phyloP scores from a whole-genome alignment of 345 rosid genomes.

The Hibiscus syriacus region DNA sequence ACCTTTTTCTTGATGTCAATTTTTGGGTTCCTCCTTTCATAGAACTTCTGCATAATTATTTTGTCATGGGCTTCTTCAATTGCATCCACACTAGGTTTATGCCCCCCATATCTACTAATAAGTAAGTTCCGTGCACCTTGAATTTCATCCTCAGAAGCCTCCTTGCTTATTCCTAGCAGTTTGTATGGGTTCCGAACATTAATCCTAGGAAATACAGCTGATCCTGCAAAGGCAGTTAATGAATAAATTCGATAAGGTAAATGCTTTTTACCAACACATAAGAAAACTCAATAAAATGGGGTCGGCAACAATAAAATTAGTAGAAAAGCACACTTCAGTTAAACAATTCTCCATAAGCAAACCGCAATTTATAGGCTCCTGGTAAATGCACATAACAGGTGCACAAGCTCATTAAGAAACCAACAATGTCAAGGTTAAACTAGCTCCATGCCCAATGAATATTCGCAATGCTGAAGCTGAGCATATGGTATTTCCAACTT shows the following conservation, averaged over 20 bases:
- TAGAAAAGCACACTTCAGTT: background rate
- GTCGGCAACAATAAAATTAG: background rate
- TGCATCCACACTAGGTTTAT: conserved; percentile 88
- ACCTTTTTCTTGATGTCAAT: conserved; percentile 66
- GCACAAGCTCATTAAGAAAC: conserved; percentile 4
- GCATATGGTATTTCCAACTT: background rate
- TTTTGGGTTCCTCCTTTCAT: conserved; percentile 80
- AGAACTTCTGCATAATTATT: conserved; percentile 88
- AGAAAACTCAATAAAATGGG: background rate
- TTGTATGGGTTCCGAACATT: conserved; percentile 73
- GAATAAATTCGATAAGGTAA: background rate
- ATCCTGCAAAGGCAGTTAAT: conserved; percentile 23
- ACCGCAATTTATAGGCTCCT: background rate
- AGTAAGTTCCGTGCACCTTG: conserved; percentile 76
- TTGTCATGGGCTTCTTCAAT: conserved; percentile 90
- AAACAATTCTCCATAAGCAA: background rate
- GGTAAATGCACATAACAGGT: background rate
- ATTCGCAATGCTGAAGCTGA: background rate
- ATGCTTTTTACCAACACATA: background rate
- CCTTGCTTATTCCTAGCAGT: conserved; percentile 85
- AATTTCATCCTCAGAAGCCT: conserved; percentile 95
- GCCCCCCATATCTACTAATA: conserved; percentile 63
- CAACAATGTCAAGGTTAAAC: background rate
- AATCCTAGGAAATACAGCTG: conserved; percentile 76
- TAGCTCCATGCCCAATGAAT: background rate